Conservation (phyloP, 1,139 yeast genomes). For the Sugiyamaella castrensis region DNA sequence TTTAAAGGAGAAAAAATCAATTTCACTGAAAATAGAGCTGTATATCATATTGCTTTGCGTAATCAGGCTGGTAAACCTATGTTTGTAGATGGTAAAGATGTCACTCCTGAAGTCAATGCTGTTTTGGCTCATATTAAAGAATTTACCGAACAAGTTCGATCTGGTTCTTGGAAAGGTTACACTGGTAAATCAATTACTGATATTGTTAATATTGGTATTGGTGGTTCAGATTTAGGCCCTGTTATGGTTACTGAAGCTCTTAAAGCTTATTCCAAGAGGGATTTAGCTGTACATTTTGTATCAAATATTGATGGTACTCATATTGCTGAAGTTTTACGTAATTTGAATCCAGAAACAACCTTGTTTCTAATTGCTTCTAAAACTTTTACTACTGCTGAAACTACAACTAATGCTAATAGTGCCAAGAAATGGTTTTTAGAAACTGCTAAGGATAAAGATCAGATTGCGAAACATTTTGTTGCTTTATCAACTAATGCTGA, state of each 20-base stretch:
- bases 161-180: conserved; percentile 95
- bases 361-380: conserved; percentile 93
- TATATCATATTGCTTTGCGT: conserved; percentile 93
- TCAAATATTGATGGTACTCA: conserved; percentile 99
- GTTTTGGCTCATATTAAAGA: conserved; percentile 96
- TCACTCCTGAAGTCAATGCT: conserved; percentile 82
- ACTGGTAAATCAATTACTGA: conserved; percentile 92
- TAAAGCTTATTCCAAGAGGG: conserved; percentile 78
- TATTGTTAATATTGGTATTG: conserved; percentile 96
- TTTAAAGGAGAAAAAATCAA: conserved; percentile 92
- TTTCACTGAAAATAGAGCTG: conserved; percentile 95
- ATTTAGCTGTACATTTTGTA: conserved; percentile 82
- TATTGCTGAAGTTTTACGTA: conserved; percentile 82
- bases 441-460: conserved; percentile 60
- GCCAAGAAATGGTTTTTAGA: conserved; percentile 93
- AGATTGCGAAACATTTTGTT: conserved; percentile 95
- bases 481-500: conserved; percentile 91
- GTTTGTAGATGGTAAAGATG: conserved; percentile 86
- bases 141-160: conserved; percentile 82
- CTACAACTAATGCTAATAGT: conserved; percentile 89
- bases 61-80: conserved; percentile 74
- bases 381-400: conserved; percentile 98
- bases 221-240: conserved; percentile 98
- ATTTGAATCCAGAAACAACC: conserved; percentile 83
- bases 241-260: conserved; percentile 99